These are phyloP conservation scores for Haematococcus lacustris DNA, from an alignment of 139 green algal species.

Conservation along the genomic window DNA sequence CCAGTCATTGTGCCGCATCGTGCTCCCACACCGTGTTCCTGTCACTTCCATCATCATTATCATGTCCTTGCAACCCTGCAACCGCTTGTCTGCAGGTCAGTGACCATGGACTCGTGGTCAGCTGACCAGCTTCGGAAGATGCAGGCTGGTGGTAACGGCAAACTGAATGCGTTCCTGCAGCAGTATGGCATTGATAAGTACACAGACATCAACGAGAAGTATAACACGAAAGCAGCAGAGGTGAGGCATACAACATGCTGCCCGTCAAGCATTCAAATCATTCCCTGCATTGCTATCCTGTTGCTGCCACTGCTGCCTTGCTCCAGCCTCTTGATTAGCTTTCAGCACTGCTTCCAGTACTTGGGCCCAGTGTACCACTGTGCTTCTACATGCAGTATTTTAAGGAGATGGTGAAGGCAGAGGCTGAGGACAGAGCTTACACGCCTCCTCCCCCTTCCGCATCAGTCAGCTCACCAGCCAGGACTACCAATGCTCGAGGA, in stretches of 20 bases:
- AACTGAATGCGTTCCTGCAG: slow-evolving; percentile 82
- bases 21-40: background rate
- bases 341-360: too few species aligned
- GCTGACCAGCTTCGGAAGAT: slow-evolving; percentile 89
- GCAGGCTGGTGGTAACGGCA: slow-evolving; percentile 84
- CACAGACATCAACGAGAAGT: slow-evolving; percentile 88
- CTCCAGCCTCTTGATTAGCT: background rate
- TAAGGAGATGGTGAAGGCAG: slow-evolving; percentile 76
- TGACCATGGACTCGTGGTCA: slow-evolving; percentile 96
- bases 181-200: slow-evolving; percentile 87
- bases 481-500: background rate
- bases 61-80: background rate
- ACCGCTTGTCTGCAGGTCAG: slow-evolving; percentile 59
- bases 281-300: background rate
- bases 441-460: slow-evolving; percentile 49
- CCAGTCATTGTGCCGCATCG: too few species aligned
- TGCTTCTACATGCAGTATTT: too few species aligned
- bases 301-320: background rate
- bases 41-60: background rate
- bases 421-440: slow-evolving; percentile 73
- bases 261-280: background rate
- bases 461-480: slow-evolving; percentile 7
- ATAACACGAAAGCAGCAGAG: slow-evolving; percentile 62
- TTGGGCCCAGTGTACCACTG: too few species aligned
- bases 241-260: background rate